phyloP scores from a whole-genome alignment of 2,329 filamentous ascomycete species.

The Hypoxylon sp. region DNA sequence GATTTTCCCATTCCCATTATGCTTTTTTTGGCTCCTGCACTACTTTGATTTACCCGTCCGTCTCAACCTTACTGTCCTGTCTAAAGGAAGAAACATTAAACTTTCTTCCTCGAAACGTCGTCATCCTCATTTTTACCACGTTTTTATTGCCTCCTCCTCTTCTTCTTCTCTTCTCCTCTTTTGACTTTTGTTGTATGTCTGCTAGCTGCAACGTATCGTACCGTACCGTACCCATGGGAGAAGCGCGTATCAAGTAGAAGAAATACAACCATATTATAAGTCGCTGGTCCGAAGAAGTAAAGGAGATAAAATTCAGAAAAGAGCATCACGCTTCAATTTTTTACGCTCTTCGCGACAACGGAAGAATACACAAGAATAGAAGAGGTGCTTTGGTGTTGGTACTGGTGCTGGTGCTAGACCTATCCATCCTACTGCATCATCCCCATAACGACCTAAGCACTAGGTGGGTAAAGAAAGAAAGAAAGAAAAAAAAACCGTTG shows the following conservation, averaged over 20 bases:
- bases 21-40: constrained; percentile 19
- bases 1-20: constrained; percentile 18
- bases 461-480: constrained; percentile 27
- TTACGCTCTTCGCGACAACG: constrained; percentile 2
- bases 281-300: constrained; percentile 7
- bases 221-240: constrained; percentile 23
- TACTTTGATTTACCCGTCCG: constrained; percentile 34
- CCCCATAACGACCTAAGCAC: constrained; percentile 27
- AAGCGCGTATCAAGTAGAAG: constrained; percentile 17
- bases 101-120: constrained; percentile 18
- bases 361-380: constrained; percentile 22
- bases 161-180: not conserved
- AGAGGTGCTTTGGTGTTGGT: constrained; percentile 16
- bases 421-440: constrained; percentile 25
- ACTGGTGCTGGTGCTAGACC: constrained; percentile 8
- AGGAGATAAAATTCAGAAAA: not conserved
- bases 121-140: too few species aligned
- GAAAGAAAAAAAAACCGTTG: constrained; percentile 21
- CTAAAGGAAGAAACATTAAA: constrained; percentile 10
- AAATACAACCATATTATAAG: too few species aligned
- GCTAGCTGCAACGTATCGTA: too few species aligned
- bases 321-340: too few species aligned
- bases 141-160: too few species aligned
- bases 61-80: constrained; percentile 24
- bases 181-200: constrained; percentile 4